Conservation (phyloP, 371 early-diverging fungal species). For the Entomophthora muscae region DNA sequence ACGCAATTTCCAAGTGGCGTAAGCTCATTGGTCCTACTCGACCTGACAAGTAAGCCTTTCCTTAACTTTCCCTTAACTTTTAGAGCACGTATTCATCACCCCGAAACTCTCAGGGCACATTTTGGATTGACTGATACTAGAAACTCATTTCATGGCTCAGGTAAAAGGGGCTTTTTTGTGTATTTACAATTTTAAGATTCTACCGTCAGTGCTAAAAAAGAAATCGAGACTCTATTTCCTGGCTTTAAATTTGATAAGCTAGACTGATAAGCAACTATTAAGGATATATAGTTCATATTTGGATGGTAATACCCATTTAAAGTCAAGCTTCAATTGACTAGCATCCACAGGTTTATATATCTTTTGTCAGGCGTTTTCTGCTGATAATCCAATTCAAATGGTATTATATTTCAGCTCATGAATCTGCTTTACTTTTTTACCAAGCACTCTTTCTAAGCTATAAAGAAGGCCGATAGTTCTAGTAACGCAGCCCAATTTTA, state of each 20-base stretch:
- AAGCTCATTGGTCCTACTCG: constrained; percentile 45
- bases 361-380: too few relatives aligned
- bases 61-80: constrained; percentile 2
- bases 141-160: constrained; percentile 67
- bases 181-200: neutral
- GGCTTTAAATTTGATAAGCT: neutral
- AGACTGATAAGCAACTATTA: too few relatives aligned
- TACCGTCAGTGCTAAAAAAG: neutral
- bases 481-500: too few relatives aligned
- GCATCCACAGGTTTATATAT: too few relatives aligned
- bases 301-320: too few relatives aligned
- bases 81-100: constrained; percentile 40
- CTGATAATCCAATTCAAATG: too few relatives aligned
- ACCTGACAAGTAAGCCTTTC: constrained; percentile 29
- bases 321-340: too few relatives aligned
- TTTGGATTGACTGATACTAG: constrained; percentile 67
- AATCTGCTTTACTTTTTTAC: too few relatives aligned
- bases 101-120: constrained; percentile 39
- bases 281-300: too few relatives aligned
- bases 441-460: too few relatives aligned
- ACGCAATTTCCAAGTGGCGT: constrained; percentile 42
- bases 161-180: constrained; percentile 13
- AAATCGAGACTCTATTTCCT: neutral
- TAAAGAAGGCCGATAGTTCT: too few relatives aligned
- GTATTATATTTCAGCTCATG: too few relatives aligned